Evolutionary conservation across 108 stramenopile species (phyloP), one percentile per base, ranked within the genome.

Genomic region (Pseudonitzschia multiseries): DNA sequence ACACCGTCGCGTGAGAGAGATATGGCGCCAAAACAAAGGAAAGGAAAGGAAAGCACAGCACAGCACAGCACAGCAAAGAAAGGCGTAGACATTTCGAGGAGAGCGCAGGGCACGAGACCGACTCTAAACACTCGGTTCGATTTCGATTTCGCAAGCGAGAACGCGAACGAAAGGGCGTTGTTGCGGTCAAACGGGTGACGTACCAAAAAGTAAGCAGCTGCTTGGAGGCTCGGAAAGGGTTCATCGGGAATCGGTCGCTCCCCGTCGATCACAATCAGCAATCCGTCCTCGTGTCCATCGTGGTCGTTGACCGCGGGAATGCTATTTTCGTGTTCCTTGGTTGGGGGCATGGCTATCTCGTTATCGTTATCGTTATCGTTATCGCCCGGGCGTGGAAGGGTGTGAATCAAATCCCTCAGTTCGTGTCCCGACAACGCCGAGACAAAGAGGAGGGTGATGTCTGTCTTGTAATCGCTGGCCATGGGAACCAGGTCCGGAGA

Each of bases 381-480:
- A 9, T n/a, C n/a, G 17, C 9, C 50, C n/a, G n/a, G n/a, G n/a
- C 8, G 42, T 52, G 8, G 52, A 17, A 15, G 8, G 52, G 4
- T 52, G 52, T 5, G 17, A 18, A 52, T 52, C 52, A 52, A 54
- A 22, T 65, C 31, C 66, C 78, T 65, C 68, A 83, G 9, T 15
- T 74, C 70, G 14, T 57, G 46, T 52, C 82, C 82, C 32, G 71
- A 52, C 26, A 15, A 8, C 22, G 65, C 12, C 6, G 82, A 79
- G 8, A 83, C 76, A 68, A 80, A 83, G 15, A 83, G 18, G 32
- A 80, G 42, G 6, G 74, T 60, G 46, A 71, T 68, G 57, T 69
- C 69, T 6, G 69, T 59, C 3, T 36, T 40, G 24, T 48, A 31
- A 17, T 69, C 66, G 33, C 74, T 75, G 62, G 69, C 73, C 83